phyloP scores from a whole-genome alignment of 2,329 filamentous ascomycete genomes.

The Trichoderma brevicompactum region DNA sequence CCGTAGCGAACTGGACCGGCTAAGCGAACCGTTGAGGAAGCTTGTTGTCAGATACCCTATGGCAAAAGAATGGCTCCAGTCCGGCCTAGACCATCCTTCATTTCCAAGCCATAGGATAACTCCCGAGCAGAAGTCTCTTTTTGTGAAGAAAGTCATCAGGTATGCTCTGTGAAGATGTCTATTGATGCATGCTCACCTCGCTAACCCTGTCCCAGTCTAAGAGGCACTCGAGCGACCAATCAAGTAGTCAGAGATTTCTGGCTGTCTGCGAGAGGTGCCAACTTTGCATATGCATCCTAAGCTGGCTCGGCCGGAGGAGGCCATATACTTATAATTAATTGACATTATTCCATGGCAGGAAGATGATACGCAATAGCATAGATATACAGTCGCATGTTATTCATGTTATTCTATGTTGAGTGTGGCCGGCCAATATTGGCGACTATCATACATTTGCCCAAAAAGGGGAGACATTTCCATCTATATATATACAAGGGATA shows the following conservation, averaged over 20 bases:
- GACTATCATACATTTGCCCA: background rate
- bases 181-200: background rate
- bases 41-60: constrained; percentile 61
- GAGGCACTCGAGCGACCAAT: constrained; percentile 67
- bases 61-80: constrained; percentile 66
- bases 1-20: constrained; percentile 72
- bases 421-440: constrained; percentile 1
- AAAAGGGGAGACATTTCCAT: background rate
- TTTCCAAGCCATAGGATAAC: constrained; percentile 66
- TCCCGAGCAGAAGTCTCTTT: constrained; percentile 62
- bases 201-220: constrained; percentile 52
- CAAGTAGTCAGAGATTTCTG: constrained; percentile 73
- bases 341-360: background rate
- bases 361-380: background rate
- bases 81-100: constrained; percentile 57
- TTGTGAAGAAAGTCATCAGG: constrained; percentile 69
- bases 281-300: constrained; percentile 64
- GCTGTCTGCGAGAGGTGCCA: constrained; percentile 66
- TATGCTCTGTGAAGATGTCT: constrained; percentile 37
- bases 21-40: constrained; percentile 73
- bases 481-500: background rate
- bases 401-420: background rate
- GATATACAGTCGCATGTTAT: background rate
- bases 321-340: background rate
- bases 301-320: background rate